phyloP scores from a whole-genome alignment of 768 basidiomycete genomes.

The Termitomyces sp. region DNA sequence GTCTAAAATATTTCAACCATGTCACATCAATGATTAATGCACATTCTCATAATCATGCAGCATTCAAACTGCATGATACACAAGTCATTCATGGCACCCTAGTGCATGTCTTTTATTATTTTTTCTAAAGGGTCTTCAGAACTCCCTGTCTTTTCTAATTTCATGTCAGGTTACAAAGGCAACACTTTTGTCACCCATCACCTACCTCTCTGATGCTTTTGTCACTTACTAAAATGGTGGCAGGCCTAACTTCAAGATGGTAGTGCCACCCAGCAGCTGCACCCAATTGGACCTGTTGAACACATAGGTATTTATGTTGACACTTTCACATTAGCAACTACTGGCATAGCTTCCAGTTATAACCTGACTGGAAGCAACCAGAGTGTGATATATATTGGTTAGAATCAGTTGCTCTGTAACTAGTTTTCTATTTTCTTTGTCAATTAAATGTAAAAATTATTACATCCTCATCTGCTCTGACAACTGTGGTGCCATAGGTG shows the following conservation, averaged over 20 bases:
- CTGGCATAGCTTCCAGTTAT: not conserved
- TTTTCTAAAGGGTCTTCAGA: slow-evolving; percentile 15
- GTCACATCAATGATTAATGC: too few species aligned
- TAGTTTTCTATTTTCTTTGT: not conserved
- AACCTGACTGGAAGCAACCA: not conserved
- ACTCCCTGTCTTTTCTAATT: slow-evolving; percentile 23
- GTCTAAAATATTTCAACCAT: slow-evolving; percentile 26
- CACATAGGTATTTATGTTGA: not conserved
- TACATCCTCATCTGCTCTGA: not conserved
- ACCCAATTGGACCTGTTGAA: not conserved
- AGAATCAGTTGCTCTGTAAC: not conserved
- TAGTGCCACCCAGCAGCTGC: not conserved
- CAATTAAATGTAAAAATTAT: not conserved
- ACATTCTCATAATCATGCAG: slow-evolving; percentile 8
- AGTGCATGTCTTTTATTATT: slow-evolving; percentile 26
- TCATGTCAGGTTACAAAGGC: slow-evolving; percentile 18
- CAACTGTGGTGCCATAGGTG: not conserved
- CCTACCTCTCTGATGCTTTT: slow-evolving; percentile 18
- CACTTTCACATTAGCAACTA: not conserved
- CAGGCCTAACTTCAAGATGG: not conserved
- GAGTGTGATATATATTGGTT: not conserved
- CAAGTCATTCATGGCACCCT: slow-evolving; percentile 27
- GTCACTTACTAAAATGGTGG: slow-evolving; percentile 29
- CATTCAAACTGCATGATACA: slow-evolving; percentile 17
- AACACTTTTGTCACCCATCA: slow-evolving; percentile 8